These are phyloP conservation scores for Verticillium isaacii DNA, from an alignment of 2,329 filamentous ascomycete species.

Conservation along the genomic window DNA sequence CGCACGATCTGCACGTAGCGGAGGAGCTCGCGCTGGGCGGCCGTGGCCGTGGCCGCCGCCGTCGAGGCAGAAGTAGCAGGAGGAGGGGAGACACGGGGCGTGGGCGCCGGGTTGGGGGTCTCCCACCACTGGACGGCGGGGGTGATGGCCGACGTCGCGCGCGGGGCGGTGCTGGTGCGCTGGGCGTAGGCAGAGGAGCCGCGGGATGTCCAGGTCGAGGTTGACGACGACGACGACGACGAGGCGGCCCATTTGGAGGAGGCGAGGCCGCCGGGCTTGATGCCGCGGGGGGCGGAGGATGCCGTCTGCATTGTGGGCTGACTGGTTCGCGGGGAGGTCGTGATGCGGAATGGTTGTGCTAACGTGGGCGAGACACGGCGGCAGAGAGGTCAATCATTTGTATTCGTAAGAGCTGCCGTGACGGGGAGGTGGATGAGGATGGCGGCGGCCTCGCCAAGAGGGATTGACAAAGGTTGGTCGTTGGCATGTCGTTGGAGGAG, in stretches of 20 bases:
- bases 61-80: too few relatives aligned
- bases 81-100: background rate
- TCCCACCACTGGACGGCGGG: conserved; percentile 4
- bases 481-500: background rate
- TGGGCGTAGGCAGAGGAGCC: background rate
- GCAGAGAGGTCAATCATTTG: background rate
- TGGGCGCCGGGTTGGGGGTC: background rate
- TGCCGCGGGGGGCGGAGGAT: background rate
- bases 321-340: background rate
- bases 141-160: conserved; percentile 1
- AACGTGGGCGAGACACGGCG: conserved; percentile 16
- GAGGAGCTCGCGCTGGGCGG: conserved; percentile 37
- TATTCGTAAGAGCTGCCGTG: background rate
- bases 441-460: background rate
- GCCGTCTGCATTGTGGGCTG: background rate
- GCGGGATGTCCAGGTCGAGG: background rate
- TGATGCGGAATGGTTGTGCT: conserved; percentile 8
- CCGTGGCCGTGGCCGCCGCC: background rate
- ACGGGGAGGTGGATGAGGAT: background rate
- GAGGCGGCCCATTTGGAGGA: conserved; percentile 10
- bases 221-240: background rate
- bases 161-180: background rate
- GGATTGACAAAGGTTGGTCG: background rate
- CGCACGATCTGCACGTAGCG: conserved; percentile 57
- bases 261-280: conserved; percentile 2